A percentile compares a stretch with the other conserved stretches of the same genome.
phyloP scores from a whole-genome alignment of 306 rosid species.

The Vicia faba region DNA sequence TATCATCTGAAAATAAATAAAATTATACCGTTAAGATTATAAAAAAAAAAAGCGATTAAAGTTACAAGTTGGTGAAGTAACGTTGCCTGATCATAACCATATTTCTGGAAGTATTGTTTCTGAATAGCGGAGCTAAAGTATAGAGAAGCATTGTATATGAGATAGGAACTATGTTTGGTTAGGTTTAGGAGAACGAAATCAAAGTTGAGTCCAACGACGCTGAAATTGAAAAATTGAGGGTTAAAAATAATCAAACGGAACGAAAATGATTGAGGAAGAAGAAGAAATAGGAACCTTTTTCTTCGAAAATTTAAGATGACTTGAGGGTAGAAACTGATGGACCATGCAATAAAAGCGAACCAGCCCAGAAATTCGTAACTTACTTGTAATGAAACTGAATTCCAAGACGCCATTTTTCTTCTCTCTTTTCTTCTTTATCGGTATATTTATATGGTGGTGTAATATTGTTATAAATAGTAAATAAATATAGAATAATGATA shows the following conservation, averaged over 20 bases:
- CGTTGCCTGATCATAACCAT: constrained; percentile 79
- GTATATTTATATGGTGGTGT: too few relatives aligned
- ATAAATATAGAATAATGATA: too few relatives aligned
- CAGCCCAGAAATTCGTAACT: constrained; percentile 72
- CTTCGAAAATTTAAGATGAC: constrained; percentile 82
- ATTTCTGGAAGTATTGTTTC: constrained; percentile 68
- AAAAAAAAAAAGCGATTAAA: not conserved
- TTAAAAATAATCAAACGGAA: not conserved
- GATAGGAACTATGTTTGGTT: constrained; percentile 88
- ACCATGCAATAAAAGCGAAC: constrained; percentile 77
- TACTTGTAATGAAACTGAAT: constrained; percentile 64
- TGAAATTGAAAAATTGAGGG: constrained; percentile 21
- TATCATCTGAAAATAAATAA: constrained; percentile 60
- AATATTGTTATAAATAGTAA: too few relatives aligned
- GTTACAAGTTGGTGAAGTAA: constrained; percentile 28
- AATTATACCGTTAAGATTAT: not conserved
- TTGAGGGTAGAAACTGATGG: constrained; percentile 87
- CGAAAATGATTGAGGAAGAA: not conserved
- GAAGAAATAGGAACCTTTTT: constrained; percentile 54
- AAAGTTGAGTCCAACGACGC: constrained; percentile 91
- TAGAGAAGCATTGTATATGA: constrained; percentile 78
- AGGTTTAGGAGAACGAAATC: constrained; percentile 83
- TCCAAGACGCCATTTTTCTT: constrained; percentile 73
- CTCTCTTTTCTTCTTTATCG: not conserved
- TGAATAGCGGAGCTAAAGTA: constrained; percentile 84